phyloP scores from a whole-genome alignment of 148 eudicot genomes.

The Beta vulgaris region DNA sequence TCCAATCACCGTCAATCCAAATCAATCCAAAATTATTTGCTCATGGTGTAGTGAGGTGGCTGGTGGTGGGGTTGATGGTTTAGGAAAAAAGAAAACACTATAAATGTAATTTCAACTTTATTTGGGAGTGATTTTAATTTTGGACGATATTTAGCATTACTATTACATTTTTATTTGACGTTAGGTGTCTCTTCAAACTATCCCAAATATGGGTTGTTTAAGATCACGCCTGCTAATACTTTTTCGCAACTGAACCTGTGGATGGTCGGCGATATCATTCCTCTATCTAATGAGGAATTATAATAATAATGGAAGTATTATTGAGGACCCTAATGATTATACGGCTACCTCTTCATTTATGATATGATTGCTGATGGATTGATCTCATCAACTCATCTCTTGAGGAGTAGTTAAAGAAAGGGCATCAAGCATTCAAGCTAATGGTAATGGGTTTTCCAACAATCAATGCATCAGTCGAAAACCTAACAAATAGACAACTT shows the following conservation, averaged over 20 bases:
- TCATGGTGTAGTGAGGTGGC: no score
- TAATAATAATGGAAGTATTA: slow-evolving; percentile 5
- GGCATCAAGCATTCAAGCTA: background rate
- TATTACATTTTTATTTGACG: no score
- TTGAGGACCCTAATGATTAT: slow-evolving; percentile 30
- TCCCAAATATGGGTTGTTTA: slow-evolving; percentile 1
- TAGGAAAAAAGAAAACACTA: no score
- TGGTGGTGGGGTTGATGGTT: no score
- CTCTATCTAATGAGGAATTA: slow-evolving; percentile 5
- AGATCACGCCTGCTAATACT: slow-evolving; percentile 14
- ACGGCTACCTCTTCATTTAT: slow-evolving; percentile 14
- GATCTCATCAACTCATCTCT: slow-evolving; percentile 9
- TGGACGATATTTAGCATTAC: no score
- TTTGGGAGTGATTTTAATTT: no score
- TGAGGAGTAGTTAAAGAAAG: background rate
- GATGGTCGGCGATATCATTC: slow-evolving; percentile 17
- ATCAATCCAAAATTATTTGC: no score
- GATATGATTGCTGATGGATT: slow-evolving; percentile 21
- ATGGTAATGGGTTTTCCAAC: slow-evolving; percentile 3
- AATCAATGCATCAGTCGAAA: slow-evolving; percentile 1
- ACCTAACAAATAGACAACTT: no score
- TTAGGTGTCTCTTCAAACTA: background rate
- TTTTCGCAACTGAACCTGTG: background rate
- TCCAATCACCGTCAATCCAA: no score
- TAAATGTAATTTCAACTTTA: no score